Evolutionary conservation across 176 grass and related monocot genomes (phyloP).

Genomic region (Ananas comosus): DNA sequence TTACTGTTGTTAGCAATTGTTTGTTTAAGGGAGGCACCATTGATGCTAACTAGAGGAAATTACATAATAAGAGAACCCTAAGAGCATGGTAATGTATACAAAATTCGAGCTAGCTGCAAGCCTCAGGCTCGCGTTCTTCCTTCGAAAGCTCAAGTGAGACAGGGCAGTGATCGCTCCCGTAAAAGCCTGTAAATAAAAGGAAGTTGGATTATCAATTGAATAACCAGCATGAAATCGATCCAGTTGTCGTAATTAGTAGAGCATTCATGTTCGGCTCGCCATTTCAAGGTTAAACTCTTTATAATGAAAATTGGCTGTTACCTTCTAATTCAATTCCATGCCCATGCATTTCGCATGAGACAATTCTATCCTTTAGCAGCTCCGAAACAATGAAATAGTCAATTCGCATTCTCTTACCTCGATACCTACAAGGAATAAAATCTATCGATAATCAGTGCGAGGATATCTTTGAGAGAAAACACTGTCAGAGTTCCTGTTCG

Average conservation of each 20-base stretch:
- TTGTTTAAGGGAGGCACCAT: not conserved
- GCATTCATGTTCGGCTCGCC: not conserved
- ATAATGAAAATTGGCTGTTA: slow-evolving; percentile 9
- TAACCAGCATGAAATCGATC: too few relatives aligned
- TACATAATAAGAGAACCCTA: not conserved
- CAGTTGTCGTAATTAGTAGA: not conserved
- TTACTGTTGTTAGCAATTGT: not conserved
- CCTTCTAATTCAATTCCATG: slow-evolving; percentile 94
- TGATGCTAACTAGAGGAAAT: not conserved
- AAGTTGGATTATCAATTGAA: not conserved
- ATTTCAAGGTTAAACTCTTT: not conserved
- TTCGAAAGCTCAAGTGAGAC: slow-evolving; percentile 36
- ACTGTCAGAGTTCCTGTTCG: too few relatives aligned
- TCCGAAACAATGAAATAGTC: slow-evolving; percentile 88
- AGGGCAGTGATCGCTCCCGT: slow-evolving; percentile 48
- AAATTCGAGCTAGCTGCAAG: not conserved
- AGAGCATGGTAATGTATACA: not conserved
- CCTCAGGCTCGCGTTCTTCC: slow-evolving; percentile 14
- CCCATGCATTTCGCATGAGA: slow-evolving; percentile 73
- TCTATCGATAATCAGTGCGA: not conserved
- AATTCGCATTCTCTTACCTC: slow-evolving; percentile 91
- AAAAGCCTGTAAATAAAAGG: slow-evolving; percentile 33
- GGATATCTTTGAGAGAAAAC: not conserved
- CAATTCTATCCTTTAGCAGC: slow-evolving; percentile 50
- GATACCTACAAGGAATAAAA: slow-evolving; percentile 44